Evolutionary conservation across 1,139 yeast genomes (phyloP).

Genomic region (Nakaseomyces kungkrabaensis): DNA sequence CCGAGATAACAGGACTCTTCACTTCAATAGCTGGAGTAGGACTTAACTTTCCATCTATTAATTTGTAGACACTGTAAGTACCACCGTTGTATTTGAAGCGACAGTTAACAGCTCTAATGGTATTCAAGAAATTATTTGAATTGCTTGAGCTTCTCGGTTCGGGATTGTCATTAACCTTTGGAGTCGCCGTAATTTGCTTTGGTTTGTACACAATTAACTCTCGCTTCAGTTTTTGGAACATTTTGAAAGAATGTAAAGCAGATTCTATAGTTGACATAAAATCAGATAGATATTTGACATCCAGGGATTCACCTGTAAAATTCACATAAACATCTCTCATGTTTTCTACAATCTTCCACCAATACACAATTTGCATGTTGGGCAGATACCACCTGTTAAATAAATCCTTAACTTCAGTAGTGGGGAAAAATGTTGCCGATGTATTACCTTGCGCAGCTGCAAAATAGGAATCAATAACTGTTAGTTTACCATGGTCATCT

Average conservation of each 20-base stretch:
- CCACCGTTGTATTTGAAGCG: conserved; percentile 61
- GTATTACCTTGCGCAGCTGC: conserved; percentile 56
- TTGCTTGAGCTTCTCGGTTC: conserved; percentile 4
- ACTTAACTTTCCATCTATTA: conserved; percentile 36
- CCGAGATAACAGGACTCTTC: conserved; percentile 68
- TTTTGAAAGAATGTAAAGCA: conserved; percentile 36
- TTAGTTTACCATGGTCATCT: conserved; percentile 52
- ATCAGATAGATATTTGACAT: conserved; percentile 49
- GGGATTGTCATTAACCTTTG: conserved; percentile 6
- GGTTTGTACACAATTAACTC: conserved; percentile 9
- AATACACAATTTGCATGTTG: conserved; percentile 50
- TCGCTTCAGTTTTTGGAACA: conserved; percentile 34
- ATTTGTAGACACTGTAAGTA: conserved; percentile 39
- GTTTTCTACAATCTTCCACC: conserved; percentile 31
- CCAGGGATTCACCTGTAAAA: conserved; percentile 58
- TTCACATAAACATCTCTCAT: conserved; percentile 35
- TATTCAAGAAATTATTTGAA: conserved; percentile 21
- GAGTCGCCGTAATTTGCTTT: not conserved
- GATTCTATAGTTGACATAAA: conserved; percentile 42
- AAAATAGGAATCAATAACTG: conserved; percentile 53
- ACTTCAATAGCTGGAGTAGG: conserved; percentile 50
- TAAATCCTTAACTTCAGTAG: conserved; percentile 37
- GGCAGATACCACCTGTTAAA: conserved; percentile 61
- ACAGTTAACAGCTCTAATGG: conserved; percentile 40
- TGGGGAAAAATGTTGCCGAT: conserved; percentile 43